Conservation (phyloP, 2,329 filamentous ascomycete genomes). For the Ambrosiella cleistominuta region DNA sequence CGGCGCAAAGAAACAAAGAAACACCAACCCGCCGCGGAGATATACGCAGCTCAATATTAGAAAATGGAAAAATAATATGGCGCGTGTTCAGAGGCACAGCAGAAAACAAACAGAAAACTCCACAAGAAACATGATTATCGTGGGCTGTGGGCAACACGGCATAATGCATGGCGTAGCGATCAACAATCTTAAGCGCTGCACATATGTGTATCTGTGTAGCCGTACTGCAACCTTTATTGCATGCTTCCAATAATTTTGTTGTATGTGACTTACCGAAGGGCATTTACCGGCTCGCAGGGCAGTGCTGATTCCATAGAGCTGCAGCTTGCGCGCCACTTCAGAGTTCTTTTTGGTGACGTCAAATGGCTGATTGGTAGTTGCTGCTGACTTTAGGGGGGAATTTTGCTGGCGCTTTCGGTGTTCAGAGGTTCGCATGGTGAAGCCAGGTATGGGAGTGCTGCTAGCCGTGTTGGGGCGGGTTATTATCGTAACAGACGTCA, state of each 20-base stretch:
- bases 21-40: neutral
- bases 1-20: neutral
- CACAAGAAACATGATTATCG: neutral
- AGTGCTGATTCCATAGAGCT: slow-evolving; percentile 76
- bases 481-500: neutral
- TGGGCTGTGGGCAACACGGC: neutral
- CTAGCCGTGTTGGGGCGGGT: neutral
- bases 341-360: slow-evolving; percentile 44
- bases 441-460: neutral
- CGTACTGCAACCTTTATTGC: neutral
- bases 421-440: neutral
- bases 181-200: neutral
- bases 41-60: neutral
- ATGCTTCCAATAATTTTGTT: neutral
- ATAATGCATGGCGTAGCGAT: neutral
- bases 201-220: neutral
- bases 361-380: neutral
- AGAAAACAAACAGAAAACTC: neutral
- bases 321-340: slow-evolving; percentile 84
- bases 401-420: neutral
- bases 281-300: slow-evolving; percentile 82
- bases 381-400: neutral
- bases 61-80: neutral
- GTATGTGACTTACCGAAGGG: slow-evolving; percentile 49
- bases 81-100: neutral